These are phyloP conservation scores for Suillus brevipes DNA, from an alignment of 768 basidiomycete species.

Conservation along the genomic window DNA sequence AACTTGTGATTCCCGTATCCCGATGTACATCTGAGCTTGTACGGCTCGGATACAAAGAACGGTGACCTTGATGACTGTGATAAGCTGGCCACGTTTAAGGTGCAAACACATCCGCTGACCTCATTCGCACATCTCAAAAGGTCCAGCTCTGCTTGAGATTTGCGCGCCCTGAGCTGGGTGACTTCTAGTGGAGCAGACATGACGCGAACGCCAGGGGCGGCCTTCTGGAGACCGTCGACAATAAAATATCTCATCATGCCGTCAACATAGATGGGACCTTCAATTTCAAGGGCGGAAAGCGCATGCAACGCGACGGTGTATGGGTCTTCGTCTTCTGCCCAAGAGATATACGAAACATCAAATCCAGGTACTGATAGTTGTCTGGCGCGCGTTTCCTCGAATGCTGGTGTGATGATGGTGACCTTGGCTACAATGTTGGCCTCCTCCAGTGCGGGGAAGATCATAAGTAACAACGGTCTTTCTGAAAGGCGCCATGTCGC, in stretches of 20 bases:
- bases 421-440: slow-evolving; percentile 43
- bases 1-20: slow-evolving; percentile 77
- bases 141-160: slow-evolving; percentile 67
- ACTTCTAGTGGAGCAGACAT: slow-evolving; percentile 55
- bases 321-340: slow-evolving; percentile 71
- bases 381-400: slow-evolving; percentile 73
- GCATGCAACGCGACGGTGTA: slow-evolving; percentile 49
- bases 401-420: slow-evolving; percentile 70
- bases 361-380: slow-evolving; percentile 53
- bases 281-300: slow-evolving; percentile 20
- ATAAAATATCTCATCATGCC: slow-evolving; percentile 62
- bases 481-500: slow-evolving; percentile 73
- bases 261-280: slow-evolving; percentile 55
- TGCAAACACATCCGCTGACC: slow-evolving; percentile 38
- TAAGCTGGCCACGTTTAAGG: slow-evolving; percentile 8
- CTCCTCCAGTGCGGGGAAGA: slow-evolving; percentile 43
- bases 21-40: slow-evolving; percentile 58
- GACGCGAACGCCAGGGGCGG: slow-evolving; percentile 40
- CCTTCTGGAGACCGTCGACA: slow-evolving; percentile 57
- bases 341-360: slow-evolving; percentile 49
- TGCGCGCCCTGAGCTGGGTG: slow-evolving; percentile 67
- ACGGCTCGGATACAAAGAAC: slow-evolving; percentile 71
- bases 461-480: slow-evolving; percentile 70
- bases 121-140: slow-evolving; percentile 80
- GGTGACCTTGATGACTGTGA: slow-evolving; percentile 54